Base-by-base conservation (phyloP, 495 filamentous ascomycete species). In the Penicillium longicatenatum region DNA sequence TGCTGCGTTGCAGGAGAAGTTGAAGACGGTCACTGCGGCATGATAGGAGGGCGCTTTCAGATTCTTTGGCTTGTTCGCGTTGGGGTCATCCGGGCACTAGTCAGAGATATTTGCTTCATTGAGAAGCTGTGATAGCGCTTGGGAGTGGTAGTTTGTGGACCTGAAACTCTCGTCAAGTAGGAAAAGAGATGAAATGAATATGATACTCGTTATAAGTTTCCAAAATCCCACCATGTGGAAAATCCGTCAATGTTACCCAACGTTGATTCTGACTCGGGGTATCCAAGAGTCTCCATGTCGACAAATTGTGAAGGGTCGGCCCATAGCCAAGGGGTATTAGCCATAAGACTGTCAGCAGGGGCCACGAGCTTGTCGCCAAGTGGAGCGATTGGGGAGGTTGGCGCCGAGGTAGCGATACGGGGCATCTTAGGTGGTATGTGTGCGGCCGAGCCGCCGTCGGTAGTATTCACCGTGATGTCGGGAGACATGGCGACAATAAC, bases 271-370 rank as follows among this genome's bases (percentile, higher is more conserved):
- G 69, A 60, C 43, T 73, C 69, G 37, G 70, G 54, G 51, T 70
- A 75, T 14, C 69, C 73, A 30, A 79, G 55, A 54, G 66, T 70
- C 5, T 75, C 76, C 58, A 79, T 58, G 47, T 75, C 69, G 24
- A 68, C 67, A 64, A 77, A 76, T 44, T 76, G 74, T 20, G 68
- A 55, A 22, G 72, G 66, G 31, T 78, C 76, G 2, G 76, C 65
- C 69, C 75, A 79, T n/a, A 79, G 68, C 76, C 76, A 79, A 5
- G 76, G 76, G 0, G 76, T 77, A 52, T 78, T 79, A 51, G 71
- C 60, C 64, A 76, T 79, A 26, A 79, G 66, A 52, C 73, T 78
- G 51, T 79, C 76, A 21, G 71, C 69, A 1, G 73, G 75, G 8
- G 75, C 76, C 26, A 77, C 64, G 12, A 75, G 58, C 30, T 63